These are phyloP conservation scores for Dioscorea zingiberensis DNA, from an alignment of 106 monocot genomes.

Conservation along the genomic window DNA sequence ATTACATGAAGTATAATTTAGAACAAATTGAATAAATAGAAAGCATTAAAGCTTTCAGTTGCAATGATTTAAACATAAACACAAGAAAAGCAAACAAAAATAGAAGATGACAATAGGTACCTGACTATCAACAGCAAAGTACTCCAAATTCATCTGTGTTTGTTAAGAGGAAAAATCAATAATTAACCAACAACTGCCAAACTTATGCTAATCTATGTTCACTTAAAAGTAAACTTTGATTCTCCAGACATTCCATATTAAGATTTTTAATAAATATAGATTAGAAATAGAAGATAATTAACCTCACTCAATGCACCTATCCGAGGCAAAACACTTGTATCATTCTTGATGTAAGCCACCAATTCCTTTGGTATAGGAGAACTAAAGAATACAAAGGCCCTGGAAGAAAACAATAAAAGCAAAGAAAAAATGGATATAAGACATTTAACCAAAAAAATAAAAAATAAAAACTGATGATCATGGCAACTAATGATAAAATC, in stretches of 20 bases:
- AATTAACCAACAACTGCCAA: constrained; percentile 3
- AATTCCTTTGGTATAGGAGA: constrained; percentile 76
- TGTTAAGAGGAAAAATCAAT: constrained; percentile 10
- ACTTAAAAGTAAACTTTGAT: neutral
- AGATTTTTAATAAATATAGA: neutral
- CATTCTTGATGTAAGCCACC: constrained; percentile 67
- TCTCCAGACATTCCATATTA: neutral
- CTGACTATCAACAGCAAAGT: constrained; percentile 98
- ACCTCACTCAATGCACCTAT: constrained; percentile 97
- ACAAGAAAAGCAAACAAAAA: no score
- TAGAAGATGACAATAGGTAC: constrained; percentile 22
- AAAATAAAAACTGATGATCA: no score
- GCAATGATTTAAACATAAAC: no score
- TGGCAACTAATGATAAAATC: no score
- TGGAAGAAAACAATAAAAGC: constrained; percentile 25
- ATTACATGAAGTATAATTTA: no score
- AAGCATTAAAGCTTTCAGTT: no score
- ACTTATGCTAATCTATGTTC: neutral
- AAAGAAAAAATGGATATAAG: neutral
- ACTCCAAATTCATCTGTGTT: constrained; percentile 97
- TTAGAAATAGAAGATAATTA: constrained; percentile 12
- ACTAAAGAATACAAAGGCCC: constrained; percentile 98
- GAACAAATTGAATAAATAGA: no score
- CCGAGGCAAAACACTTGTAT: constrained; percentile 78
- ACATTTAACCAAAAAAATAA: neutral